Base-by-base conservation (phyloP, 768 basidiomycete species). In the Amanita molliuscula region DNA sequence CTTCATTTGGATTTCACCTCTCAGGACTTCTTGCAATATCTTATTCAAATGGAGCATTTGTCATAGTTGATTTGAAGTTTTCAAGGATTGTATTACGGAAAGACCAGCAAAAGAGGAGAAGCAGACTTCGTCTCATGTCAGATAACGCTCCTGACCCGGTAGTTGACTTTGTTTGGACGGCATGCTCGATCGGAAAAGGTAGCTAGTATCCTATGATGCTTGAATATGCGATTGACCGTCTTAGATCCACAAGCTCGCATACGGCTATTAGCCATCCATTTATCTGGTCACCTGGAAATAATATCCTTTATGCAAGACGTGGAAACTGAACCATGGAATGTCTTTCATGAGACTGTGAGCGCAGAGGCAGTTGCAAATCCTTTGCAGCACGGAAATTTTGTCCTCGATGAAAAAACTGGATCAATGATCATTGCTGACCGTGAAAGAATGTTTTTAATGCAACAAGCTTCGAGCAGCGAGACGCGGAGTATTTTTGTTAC, bases 21-120 rank as follows among this genome's bases (percentile, higher is more conserved):
- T 6, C 38, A 53, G 90, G 89, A 88, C 4, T 90, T 94, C 62
- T 63, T 90, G 88, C 90, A 1, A 72, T 82, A 2, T 79, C 83
- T 3, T 89, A 84, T 61, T 59, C 63, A 4, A 74, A 77, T 43
- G 81, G 79, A 1, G 68, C 74, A 1, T 50, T 94, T 18, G 65
- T 75, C 29, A 66, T 92, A 28, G 61, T 92, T 15, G 85, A 93
- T 58, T 72, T 91, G 73, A 74, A 88, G 20, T 84, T 79, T 1
- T 88, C 89, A 1, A 73, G 73, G 10, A 66, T 91, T 9, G 73
- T 91, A 9, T 65, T 84, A 1, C 71, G 79, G 23, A 71, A 70
- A 13, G 59, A 63, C 54, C 69, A 60, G 43, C 69, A 61, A 48
- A 69, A 68, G 57, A 61, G 64, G 20, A 73, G 70, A 56, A 70